Evolutionary conservation across 2,329 filamentous ascomycete genomes (phyloP).

Genomic region (Rutstroemia sydowiana): DNA sequence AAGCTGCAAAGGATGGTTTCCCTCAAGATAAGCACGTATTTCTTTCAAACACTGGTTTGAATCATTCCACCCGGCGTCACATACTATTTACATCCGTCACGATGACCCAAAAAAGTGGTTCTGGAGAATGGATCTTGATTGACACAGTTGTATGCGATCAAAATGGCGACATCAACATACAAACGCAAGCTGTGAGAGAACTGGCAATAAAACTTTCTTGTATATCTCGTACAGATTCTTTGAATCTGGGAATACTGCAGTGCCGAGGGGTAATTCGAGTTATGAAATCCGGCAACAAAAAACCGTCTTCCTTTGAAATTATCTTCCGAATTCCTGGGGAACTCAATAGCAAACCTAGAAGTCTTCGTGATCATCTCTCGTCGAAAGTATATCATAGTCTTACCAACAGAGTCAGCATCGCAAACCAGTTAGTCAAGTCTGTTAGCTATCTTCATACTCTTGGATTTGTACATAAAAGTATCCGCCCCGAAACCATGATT

Average conservation of each 20-base stretch:
- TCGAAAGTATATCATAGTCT: slow-evolving; percentile 5
- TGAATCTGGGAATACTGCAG: slow-evolving; percentile 1
- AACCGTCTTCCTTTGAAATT: not conserved
- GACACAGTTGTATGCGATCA: slow-evolving; percentile 5
- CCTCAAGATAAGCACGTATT: not conserved
- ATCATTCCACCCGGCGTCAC: not conserved
- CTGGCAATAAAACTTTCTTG: slow-evolving; percentile 6
- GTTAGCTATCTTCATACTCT: slow-evolving; percentile 25
- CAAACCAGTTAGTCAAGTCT: slow-evolving; percentile 24
- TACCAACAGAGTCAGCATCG: slow-evolving; percentile 16
- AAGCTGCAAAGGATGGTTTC: not conserved
- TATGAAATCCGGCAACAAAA: not conserved
- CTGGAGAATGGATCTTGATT: not conserved
- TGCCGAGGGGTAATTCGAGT: not conserved
- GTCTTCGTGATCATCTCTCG: not conserved
- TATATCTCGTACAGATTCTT: slow-evolving; percentile 1
- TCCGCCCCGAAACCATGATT: slow-evolving; percentile 15
- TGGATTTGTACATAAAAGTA: slow-evolving; percentile 30
- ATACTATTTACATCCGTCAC: slow-evolving; percentile 2
- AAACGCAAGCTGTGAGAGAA: slow-evolving; percentile 5
- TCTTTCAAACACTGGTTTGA: not conserved
- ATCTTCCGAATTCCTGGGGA: not conserved
- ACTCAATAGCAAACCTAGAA: not conserved
- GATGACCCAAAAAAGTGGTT: not conserved
- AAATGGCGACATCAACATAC: not conserved